Evolutionary conservation across 2,329 filamentous ascomycete species (phyloP).

Genomic region (Metarhizium humberi): DNA sequence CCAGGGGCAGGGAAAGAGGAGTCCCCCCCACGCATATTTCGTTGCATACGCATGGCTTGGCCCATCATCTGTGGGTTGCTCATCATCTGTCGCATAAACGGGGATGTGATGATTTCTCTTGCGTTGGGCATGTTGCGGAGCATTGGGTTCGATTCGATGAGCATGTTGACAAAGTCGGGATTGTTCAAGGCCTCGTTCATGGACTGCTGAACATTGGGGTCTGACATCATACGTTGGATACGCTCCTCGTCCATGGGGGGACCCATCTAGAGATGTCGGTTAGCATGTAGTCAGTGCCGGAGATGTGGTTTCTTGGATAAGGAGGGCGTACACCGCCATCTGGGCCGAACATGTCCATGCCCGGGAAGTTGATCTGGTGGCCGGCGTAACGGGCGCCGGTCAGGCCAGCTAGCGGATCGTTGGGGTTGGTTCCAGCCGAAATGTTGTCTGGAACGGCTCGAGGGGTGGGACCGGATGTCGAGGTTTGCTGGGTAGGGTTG

Average conservation of each 20-base stretch:
- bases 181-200: slow-evolving; percentile 96
- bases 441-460: slow-evolving; percentile 60
- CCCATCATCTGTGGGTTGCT: slow-evolving; percentile 80
- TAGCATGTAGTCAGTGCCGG: slow-evolving; percentile 12
- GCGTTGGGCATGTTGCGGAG: slow-evolving; percentile 65
- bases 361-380: slow-evolving; percentile 72
- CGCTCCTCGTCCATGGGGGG: slow-evolving; percentile 73
- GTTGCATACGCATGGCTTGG: slow-evolving; percentile 74
- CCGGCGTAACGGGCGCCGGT: slow-evolving; percentile 93
- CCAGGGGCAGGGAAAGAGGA: slow-evolving; percentile 80
- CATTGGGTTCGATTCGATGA: slow-evolving; percentile 87
- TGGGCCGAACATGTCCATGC: slow-evolving; percentile 80
- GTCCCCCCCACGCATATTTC: slow-evolving; percentile 51
- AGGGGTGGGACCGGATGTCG: slow-evolving; percentile 31
- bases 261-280: slow-evolving; percentile 59
- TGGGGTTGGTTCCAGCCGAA: slow-evolving; percentile 64
- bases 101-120: slow-evolving; percentile 78
- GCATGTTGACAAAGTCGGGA: slow-evolving; percentile 87
- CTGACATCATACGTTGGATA: slow-evolving; percentile 75
- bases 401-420: slow-evolving; percentile 81
- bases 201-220: slow-evolving; percentile 75
- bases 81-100: slow-evolving; percentile 85
- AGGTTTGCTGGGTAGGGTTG: slow-evolving; percentile 47
- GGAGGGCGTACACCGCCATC: slow-evolving; percentile 76
- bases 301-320: slow-evolving; percentile 1